Base-by-base conservation (phyloP, 331 rosid genomes). In the Rosa hybrid region DNA sequence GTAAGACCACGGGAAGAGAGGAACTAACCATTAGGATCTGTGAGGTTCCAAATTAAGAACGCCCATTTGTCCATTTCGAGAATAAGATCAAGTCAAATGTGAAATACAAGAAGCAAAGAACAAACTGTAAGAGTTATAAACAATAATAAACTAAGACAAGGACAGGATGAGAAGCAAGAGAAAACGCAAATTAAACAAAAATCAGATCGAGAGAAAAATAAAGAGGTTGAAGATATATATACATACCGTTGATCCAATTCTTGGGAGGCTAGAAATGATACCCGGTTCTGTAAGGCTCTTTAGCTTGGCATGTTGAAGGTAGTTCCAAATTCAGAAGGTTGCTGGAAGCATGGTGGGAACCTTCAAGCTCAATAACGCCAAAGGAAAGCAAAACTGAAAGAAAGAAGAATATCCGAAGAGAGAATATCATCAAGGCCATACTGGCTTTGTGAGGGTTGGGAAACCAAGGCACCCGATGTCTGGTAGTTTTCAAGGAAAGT, bases 11-110 rank as follows among this genome's bases (percentile, higher is more conserved):
- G 21, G 8, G 68, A 74, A 72, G 77, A 76, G 45, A 3, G 54
- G 65, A 77, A 81, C 91, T 89, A 53, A 91, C 98, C 98, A 80
- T 91, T 91, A 65, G 98, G 98, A 91, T 93, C 98, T 93, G 88
- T 81, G 75, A 65, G 51, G 72, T 64, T 14, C 77, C 78, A 87
- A 63, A 74, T n/a, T 8, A 21, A 56, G 85, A 83, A 59, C 72
- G 81, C 25, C 84, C 67, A 85, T 49, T 50, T 46, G 84, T 46
- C 88, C 87, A 83, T 87, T 80, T 57, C 76, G 76, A 89, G 69
- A 78, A 83, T 54, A 11, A 79, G 76, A 74, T 41, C 85, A 82
- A 56, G 78, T 68, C 76, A 71, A 75, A 51, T 14, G 76, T 46
- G 76, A 81, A 30, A 71, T 78, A 79, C 65, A 77, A 75, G 68